These are phyloP conservation scores for Umbelopsis ramanniana DNA, from an alignment of 192 early-diverging fungal genomes.

Conservation along the genomic window DNA sequence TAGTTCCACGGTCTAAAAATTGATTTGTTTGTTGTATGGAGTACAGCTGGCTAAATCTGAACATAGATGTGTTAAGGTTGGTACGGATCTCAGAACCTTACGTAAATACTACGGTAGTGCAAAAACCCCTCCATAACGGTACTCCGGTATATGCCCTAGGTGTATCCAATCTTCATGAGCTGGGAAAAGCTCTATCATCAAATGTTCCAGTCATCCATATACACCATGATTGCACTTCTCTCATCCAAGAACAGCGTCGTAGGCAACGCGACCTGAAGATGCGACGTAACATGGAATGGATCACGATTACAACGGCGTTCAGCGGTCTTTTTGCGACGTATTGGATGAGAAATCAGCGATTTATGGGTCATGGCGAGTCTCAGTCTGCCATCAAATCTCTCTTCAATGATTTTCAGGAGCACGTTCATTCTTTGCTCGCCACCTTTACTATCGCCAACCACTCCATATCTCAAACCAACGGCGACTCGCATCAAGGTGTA, in stretches of 20 bases:
- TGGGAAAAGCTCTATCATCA: not conserved
- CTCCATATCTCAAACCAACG: not conserved
- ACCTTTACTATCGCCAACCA: not conserved
- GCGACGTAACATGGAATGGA: slow-evolving; percentile 4
- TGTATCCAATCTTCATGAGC: slow-evolving; percentile 16
- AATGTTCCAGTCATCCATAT: slow-evolving; percentile 4
- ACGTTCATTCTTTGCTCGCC: not conserved
- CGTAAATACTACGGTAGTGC: not conserved
- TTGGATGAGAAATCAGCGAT: slow-evolving; percentile 5
- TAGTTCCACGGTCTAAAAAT: too few relatives aligned
- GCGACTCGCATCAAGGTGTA: not conserved
- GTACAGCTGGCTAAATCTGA: not conserved
- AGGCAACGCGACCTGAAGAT: not conserved
- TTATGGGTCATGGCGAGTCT: not conserved
- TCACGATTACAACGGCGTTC: not conserved
- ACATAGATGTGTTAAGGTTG: not conserved
- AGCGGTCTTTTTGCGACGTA: not conserved
- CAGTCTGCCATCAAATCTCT: not conserved
- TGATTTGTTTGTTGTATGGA: too few relatives aligned
- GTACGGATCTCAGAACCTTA: slow-evolving; percentile 3
- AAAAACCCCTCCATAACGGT: not conserved
- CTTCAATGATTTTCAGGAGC: not conserved
- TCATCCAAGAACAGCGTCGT: slow-evolving; percentile 15
- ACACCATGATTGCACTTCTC: not conserved
- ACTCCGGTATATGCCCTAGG: not conserved